phyloP scores from a whole-genome alignment of 192 early-diverging fungal species.

The Globomyces pollinis-pini region DNA sequence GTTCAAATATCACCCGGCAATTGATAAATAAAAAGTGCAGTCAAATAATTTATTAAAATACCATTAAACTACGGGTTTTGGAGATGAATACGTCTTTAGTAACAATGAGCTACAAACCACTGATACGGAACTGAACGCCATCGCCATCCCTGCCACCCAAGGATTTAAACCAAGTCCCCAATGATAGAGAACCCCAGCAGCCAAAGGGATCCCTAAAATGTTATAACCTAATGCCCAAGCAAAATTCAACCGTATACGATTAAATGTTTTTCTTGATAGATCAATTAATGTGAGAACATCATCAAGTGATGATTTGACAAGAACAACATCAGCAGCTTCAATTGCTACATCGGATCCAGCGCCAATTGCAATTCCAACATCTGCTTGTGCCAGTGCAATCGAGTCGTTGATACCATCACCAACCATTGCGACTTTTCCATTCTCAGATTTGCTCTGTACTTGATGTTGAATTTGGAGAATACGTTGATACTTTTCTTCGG shows the following conservation, averaged over 20 bases:
- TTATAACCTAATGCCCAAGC: constrained; percentile 87
- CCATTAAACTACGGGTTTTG: not conserved
- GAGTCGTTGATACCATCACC: constrained; percentile 97
- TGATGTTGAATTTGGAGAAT: constrained; percentile 54
- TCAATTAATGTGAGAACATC: constrained; percentile 74
- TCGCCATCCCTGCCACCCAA: constrained; percentile 80
- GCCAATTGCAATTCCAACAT: constrained; percentile 85
- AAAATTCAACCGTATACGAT: constrained; percentile 80
- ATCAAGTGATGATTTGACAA: constrained; percentile 68
- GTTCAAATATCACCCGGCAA: too few relatives aligned
- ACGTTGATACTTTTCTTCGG: constrained; percentile 61
- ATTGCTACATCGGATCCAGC: constrained; percentile 86
- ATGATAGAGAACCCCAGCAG: constrained; percentile 68
- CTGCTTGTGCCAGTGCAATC: constrained; percentile 79
- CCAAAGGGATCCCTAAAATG: constrained; percentile 77
- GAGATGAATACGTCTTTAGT: constrained; percentile 32
- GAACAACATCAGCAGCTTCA: constrained; percentile 77
- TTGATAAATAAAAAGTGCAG: too few relatives aligned
- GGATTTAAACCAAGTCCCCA: constrained; percentile 54
- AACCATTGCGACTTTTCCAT: constrained; percentile 70
- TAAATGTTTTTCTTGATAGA: constrained; percentile 66
- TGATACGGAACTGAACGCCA: constrained; percentile 79
- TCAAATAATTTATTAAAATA: not conserved
- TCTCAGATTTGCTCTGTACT: constrained; percentile 10
- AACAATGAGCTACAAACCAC: constrained; percentile 75